phyloP scores from a whole-genome alignment of 305 asterid genomes.

The Rubia balearica region DNA sequence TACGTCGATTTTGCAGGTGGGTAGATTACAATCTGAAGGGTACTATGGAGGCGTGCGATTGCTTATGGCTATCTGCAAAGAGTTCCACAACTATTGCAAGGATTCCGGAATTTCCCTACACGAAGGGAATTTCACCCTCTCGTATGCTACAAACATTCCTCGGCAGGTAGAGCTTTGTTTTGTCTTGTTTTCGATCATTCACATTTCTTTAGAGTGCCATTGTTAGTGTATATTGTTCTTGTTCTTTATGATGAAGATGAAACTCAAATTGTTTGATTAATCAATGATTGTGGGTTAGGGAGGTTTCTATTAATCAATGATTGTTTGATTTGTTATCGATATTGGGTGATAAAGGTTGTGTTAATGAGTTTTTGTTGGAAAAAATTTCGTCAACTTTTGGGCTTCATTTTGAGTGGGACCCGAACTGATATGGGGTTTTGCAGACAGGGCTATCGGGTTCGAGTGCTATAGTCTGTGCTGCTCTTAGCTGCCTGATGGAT shows the following conservation, averaged over 20 bases:
- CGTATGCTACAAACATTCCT: slow-evolving; percentile 84
- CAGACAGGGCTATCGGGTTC: slow-evolving; percentile 97
- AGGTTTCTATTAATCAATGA: not conserved
- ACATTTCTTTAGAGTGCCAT: not conserved
- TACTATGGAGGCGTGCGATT: slow-evolving; percentile 86
- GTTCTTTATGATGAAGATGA: not conserved
- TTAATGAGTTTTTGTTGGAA: not conserved
- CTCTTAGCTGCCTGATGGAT: slow-evolving; percentile 89
- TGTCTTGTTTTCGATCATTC: not conserved
- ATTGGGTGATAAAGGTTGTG: not conserved
- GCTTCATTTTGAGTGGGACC: no score
- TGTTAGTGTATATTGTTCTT: not conserved
- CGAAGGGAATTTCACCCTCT: slow-evolving; percentile 47
- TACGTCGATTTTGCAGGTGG: slow-evolving; percentile 37
- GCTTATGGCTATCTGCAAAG: slow-evolving; percentile 74
- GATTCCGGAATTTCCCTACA: slow-evolving; percentile 44
- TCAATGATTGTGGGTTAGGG: not conserved
- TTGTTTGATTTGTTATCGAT: not conserved
- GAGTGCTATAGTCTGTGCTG: slow-evolving; percentile 93
- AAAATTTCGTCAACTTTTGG: no score
- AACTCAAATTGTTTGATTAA: not conserved
- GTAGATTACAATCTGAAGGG: slow-evolving; percentile 61
- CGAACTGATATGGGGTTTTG: not conserved
- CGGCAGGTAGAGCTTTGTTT: slow-evolving; percentile 55
- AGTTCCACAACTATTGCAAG: slow-evolving; percentile 53